Evolutionary conservation across 75 land plant species (phyloP).

Genomic region (Pinus albicaulis): DNA sequence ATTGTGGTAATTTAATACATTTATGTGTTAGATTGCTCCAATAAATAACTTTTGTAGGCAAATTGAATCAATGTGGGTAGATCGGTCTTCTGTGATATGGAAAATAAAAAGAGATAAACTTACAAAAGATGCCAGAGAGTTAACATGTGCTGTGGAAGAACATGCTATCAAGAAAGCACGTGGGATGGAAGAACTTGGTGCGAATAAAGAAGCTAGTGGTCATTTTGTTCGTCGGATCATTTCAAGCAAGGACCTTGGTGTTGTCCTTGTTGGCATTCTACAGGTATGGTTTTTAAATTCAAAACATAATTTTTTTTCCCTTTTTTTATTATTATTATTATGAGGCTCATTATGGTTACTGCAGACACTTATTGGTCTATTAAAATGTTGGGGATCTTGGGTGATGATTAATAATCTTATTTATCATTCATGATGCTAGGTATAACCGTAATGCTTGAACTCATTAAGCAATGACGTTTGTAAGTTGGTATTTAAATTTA

Average conservation of each 20-base stretch:
- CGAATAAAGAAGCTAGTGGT: neutral
- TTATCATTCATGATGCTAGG: no score
- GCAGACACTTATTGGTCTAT: no score
- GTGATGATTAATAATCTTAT: no score
- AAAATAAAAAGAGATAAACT: neutral
- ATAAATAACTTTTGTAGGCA: conserved; percentile 19
- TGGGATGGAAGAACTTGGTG: neutral
- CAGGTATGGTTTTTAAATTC: conserved; percentile 13
- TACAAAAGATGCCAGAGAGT: neutral
- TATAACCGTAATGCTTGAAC: no score
- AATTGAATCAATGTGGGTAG: conserved; percentile 20
- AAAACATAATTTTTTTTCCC: neutral
- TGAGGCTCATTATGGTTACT: no score
- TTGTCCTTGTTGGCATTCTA: conserved; percentile 29
- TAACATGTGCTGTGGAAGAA: neutral
- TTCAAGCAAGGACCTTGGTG: conserved; percentile 16
- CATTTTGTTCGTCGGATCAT: conserved; percentile 24
- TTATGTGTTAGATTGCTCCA: conserved; percentile 14
- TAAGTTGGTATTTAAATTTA: neutral
- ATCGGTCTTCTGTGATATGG: conserved; percentile 17
- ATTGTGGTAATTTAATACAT: neutral
- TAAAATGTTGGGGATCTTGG: no score
- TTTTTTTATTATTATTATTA: no score
- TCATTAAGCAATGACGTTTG: neutral
- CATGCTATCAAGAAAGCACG: neutral